A percentile compares a stretch with the other conserved stretches of the same genome.
phyloP scores from a whole-genome alignment of 2,329 filamentous ascomycete genomes.

The Alternaria longipes region DNA sequence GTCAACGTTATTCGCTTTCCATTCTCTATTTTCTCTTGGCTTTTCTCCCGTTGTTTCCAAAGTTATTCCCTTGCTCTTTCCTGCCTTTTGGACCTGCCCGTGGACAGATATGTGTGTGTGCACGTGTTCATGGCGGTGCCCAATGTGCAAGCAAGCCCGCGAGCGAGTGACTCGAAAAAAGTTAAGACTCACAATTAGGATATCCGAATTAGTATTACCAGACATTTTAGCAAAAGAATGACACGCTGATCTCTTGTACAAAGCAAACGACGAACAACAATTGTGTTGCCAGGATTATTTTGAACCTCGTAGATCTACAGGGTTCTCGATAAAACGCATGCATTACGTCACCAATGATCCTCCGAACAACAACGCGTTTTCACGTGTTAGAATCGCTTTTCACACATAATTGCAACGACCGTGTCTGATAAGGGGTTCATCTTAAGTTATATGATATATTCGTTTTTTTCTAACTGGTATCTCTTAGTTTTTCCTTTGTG shows the following conservation, averaged over 20 bases:
- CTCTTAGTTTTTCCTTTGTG: no score
- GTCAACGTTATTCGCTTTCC: no score
- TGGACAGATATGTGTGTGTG: no score
- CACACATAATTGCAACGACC: not conserved
- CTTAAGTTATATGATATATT: not conserved
- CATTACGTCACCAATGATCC: conserved; percentile 8
- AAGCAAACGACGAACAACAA: not conserved
- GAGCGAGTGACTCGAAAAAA: not conserved
- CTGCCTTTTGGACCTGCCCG: no score
- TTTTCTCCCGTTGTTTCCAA: not conserved
- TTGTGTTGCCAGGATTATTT: not conserved
- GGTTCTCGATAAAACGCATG: not conserved
- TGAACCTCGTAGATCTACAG: not conserved
- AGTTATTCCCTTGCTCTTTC: not conserved
- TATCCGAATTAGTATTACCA: conserved; percentile 61
- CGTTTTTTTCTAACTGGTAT: no score
- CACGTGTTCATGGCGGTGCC: no score
- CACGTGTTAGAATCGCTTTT: not conserved
- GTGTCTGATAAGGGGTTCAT: no score
- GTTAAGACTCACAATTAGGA: conserved; percentile 61
- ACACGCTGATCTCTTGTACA: not conserved
- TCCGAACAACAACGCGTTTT: not conserved
- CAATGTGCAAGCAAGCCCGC: no score
- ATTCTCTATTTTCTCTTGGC: not conserved
- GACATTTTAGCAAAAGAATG: conserved; percentile 39